Evolutionary conservation across 2,329 filamentous ascomycete genomes (phyloP).

Genomic region (Ophiostoma sp.): DNA sequence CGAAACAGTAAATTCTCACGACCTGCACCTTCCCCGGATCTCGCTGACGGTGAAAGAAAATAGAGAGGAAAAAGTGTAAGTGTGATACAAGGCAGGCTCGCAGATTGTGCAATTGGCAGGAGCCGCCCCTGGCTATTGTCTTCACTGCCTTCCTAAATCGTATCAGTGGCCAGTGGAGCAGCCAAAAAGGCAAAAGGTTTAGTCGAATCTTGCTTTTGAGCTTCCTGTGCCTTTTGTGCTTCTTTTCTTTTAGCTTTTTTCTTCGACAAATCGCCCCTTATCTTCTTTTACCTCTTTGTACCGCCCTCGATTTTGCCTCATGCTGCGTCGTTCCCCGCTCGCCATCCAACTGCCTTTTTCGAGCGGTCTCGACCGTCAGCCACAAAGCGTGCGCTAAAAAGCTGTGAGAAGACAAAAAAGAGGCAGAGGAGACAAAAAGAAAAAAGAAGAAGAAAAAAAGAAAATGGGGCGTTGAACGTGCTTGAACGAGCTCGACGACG

Average conservation of each 20-base stretch:
- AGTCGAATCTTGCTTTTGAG: neutral
- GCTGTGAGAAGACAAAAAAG: neutral
- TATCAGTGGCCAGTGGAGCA: neutral
- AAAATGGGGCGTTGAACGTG: neutral
- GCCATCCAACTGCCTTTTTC: neutral
- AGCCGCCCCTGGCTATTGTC: neutral
- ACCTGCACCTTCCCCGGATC: neutral
- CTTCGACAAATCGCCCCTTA: neutral
- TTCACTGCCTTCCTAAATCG: slow-evolving; percentile 16
- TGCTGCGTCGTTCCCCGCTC: neutral
- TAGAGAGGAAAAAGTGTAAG: neutral
- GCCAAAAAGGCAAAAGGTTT: neutral
- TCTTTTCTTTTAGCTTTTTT: neutral
- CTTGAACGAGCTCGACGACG: neutral
- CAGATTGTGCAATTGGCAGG: neutral
- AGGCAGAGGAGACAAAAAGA: neutral
- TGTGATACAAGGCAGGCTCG: neutral
- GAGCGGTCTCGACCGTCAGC: slow-evolving; percentile 4
- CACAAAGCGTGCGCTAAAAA: neutral
- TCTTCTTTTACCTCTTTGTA: neutral
- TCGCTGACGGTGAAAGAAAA: no score
- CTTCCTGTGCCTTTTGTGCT: neutral
- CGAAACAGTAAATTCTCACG: neutral
- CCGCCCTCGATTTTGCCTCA: neutral
- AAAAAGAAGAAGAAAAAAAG: neutral